Conservation (phyloP, 805 yeast species). For the Metschnikowia continentalis region DNA sequence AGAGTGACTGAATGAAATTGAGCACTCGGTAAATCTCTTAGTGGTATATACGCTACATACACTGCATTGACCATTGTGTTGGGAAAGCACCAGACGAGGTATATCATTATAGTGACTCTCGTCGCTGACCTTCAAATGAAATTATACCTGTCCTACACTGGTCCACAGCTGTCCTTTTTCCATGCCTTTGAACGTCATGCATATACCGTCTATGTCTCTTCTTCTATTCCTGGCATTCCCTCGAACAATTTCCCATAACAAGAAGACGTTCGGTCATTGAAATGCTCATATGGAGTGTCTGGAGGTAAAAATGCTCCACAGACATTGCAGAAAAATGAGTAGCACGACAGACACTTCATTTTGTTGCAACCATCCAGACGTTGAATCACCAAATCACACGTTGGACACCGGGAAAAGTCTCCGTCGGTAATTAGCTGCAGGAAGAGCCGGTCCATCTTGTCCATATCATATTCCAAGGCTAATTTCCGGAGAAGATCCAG, state of each 20-base stretch:
- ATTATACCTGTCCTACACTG: no score
- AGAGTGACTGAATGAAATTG: no score
- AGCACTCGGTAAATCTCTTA: no score
- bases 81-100: no score
- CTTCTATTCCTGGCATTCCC: conserved; percentile 37
- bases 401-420: conserved; percentile 50
- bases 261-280: conserved; percentile 31
- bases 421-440: conserved; percentile 39
- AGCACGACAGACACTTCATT: conserved; percentile 53
- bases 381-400: conserved; percentile 46
- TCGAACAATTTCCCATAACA: conserved; percentile 53
- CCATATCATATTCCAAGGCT: conserved; percentile 44
- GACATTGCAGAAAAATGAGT: conserved; percentile 47
- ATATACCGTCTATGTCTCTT: neutral
- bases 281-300: conserved; percentile 52
- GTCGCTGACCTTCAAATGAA: no score
- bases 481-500: conserved; percentile 37
- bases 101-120: no score
- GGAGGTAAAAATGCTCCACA: conserved; percentile 44
- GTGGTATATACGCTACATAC: no score
- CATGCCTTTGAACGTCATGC: no score
- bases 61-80: no score
- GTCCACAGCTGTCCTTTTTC: no score
- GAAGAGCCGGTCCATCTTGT: conserved; percentile 31
- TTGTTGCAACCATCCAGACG: conserved; percentile 62